Base-by-base conservation (phyloP, 225 moss, liverwort and hornwort species). In the Bryoerythrophyllum caledonicum region DNA sequence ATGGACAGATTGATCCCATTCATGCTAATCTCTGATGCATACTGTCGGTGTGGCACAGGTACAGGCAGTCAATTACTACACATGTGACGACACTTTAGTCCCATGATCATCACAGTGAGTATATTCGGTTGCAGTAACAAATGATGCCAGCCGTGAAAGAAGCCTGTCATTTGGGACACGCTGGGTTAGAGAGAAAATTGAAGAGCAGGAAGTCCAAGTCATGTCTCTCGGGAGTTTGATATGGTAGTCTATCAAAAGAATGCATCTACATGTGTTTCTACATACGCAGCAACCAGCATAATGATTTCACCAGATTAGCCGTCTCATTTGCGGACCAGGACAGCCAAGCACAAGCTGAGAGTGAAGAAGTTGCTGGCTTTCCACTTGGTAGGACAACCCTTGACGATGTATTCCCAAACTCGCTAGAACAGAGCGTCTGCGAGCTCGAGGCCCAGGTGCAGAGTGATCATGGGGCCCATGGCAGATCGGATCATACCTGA, bases 281-380 rank as follows among this genome's bases (percentile, higher is more conserved):
- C n/a, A 37, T 2, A 34, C 35, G 74, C 68, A 73, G 23, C 60
- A 21, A 23, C 27, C 8, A 4, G 10, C 34, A n/a, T n/a, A n/a
- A n/a, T n/a, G n/a, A n/a, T n/a, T n/a, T n/a, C n/a, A n/a, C n/a
- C n/a, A 25, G 17, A 20, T 12, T 15, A 37, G 14, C 10, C 49
- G 57, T 26, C 65, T 67, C 63, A 83, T 48, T 68, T 79, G 40
- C 72, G 61, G 63, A 76, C 46, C 67, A 83, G 56, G 49, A 79
- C 62, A 49, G 79, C 72, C 62, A 72, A 48, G 62, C 75, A 76
- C 54, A 79, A 62, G 23, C 60, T 37, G n/a, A 68, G 30, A 23
- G 67, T 55, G 40, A 62, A 56, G 61, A 80, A 83, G 63, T 32
- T 30, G 65, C 2, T 20, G 20, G 40, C 62, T 58, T 58, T 83